Evolutionary conservation across 2,329 filamentous ascomycete species (phyloP).

Genomic region (Arthroderma sp.): DNA sequence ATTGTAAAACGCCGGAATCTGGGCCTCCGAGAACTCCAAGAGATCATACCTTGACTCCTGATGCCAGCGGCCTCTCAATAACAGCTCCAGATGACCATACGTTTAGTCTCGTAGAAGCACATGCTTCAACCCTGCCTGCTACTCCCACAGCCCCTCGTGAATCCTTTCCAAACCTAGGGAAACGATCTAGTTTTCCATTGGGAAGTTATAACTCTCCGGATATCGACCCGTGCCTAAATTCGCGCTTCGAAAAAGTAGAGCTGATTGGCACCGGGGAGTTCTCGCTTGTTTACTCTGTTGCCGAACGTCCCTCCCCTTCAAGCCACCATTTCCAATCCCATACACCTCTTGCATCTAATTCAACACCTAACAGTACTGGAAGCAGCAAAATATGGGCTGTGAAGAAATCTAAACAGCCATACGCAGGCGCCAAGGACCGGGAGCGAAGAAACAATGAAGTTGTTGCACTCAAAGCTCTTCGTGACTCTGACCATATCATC

Average conservation of each 20-base stretch:
- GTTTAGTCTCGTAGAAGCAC: conserved; percentile 30
- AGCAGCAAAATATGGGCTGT: conserved; percentile 67
- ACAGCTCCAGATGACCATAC: conserved; percentile 47
- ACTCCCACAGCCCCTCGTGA: conserved; percentile 64
- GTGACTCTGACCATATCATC: conserved; percentile 71
- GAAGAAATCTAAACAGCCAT: conserved; percentile 79
- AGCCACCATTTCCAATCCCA: conserved; percentile 14
- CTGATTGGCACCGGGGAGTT: conserved; percentile 82
- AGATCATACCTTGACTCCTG: conserved; percentile 60
- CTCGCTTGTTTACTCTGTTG: conserved; percentile 62
- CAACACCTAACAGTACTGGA: conserved; percentile 38
- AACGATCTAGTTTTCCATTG: conserved; percentile 55
- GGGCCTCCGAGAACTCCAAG: conserved; percentile 65
- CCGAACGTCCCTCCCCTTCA: conserved; percentile 10
- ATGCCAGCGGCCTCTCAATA: conserved; percentile 73
- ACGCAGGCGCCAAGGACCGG: conserved; percentile 67
- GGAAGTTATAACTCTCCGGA: conserved; percentile 59
- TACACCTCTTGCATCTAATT: conserved; percentile 30
- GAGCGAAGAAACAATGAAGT: conserved; percentile 76
- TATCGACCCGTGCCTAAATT: conserved; percentile 60
- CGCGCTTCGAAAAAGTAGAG: conserved; percentile 70
- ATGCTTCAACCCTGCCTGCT: conserved; percentile 50
- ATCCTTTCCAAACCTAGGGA: conserved; percentile 45
- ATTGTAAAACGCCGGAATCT: conserved; percentile 40
- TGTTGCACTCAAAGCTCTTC: conserved; percentile 61